phyloP scores from a whole-genome alignment of 768 basidiomycete genomes.

The Mycena albidolilacea region DNA sequence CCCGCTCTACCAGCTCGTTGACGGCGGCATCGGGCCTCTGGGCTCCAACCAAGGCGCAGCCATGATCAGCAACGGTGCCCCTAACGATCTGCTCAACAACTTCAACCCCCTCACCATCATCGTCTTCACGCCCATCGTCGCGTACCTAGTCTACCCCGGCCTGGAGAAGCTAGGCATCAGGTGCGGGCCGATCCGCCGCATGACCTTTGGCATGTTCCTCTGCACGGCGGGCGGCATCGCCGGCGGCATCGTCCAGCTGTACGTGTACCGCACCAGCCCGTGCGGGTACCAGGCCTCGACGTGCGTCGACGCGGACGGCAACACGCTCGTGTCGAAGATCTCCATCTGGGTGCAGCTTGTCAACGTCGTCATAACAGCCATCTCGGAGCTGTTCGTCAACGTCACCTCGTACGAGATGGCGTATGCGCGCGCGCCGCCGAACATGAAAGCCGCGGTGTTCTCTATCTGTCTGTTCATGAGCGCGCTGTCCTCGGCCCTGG shows the following conservation, averaged over 20 bases:
- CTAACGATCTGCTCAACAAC: conserved; percentile 15
- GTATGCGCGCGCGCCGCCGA: conserved; percentile 7
- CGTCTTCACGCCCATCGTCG: conserved; percentile 8
- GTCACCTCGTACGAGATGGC: conserved; percentile 9
- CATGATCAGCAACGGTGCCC: conserved; percentile 5
- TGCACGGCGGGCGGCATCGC: too few relatives aligned
- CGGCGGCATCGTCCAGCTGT: too few relatives aligned
- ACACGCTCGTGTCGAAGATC: not conserved
- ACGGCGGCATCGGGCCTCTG: not conserved
- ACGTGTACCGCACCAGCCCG: too few relatives aligned
- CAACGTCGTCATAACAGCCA: not conserved
- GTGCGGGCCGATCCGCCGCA: not conserved
- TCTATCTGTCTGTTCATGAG: conserved; percentile 5
- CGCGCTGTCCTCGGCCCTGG: conserved; percentile 8
- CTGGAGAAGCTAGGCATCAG: not conserved
- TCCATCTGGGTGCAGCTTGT: conserved; percentile 9
- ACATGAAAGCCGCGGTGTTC: conserved; percentile 13
- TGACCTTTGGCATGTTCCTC: too few relatives aligned
- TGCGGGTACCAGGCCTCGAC: not conserved
- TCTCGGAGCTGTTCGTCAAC: conserved; percentile 17
- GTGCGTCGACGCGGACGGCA: not conserved
- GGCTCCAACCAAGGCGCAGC: conserved; percentile 10
- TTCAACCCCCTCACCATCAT: conserved; percentile 6
- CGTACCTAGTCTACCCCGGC: conserved; percentile 2
- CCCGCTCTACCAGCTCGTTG: conserved; percentile 13